Evolutionary conservation across 257 asterid species (phyloP), one percentile per base, ranked within the genome.

Genomic region (Scutellaria baicalensis): DNA sequence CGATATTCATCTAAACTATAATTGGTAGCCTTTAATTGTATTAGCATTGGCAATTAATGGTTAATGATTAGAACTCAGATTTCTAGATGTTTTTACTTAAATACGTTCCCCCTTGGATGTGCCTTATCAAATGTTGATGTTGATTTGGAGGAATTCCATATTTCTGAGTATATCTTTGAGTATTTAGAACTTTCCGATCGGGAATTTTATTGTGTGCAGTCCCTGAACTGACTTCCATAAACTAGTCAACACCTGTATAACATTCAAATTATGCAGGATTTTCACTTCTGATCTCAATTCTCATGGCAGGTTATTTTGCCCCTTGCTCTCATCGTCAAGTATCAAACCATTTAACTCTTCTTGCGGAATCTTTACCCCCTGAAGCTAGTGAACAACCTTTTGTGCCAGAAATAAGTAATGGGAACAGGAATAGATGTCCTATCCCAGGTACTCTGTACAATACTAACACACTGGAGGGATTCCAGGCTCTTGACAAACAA

Each of bases 391-490:
- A 83, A 61, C 79, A 80, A 40, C 50, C 91, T 59, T 74, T 68
- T 55, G 23, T 49, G 39, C 58, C 70, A 17, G 68, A 50, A 54
- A 44, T 67, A 50, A 85, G 70, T 76, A 79, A 71, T 70, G 97
- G 97, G 68, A 93, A 88, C 80, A 83, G 99, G 86, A 93, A 91
- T 50, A 86, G 86, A 47, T 93, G 97, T 74, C 95, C 94, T 67
- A 80, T 93, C 27, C 97, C 96, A 42, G 99, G 97, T 47, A 66
- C 74, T 70, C 90, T 93, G 67, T 86, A 84, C 75, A 93, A 93
- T 75, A 87, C 97, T 20, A 93, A 93, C 84, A 91, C 96, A 17
- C 64, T 86, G 79, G 99, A 93, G 78, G 92, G 85, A 52, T 93
- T 91, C 75, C 79, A 81, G 62, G 89, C 87, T 12, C 82, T 91